phyloP scores from a whole-genome alignment of 257 asterid genomes.

The Henckelia pumila region DNA sequence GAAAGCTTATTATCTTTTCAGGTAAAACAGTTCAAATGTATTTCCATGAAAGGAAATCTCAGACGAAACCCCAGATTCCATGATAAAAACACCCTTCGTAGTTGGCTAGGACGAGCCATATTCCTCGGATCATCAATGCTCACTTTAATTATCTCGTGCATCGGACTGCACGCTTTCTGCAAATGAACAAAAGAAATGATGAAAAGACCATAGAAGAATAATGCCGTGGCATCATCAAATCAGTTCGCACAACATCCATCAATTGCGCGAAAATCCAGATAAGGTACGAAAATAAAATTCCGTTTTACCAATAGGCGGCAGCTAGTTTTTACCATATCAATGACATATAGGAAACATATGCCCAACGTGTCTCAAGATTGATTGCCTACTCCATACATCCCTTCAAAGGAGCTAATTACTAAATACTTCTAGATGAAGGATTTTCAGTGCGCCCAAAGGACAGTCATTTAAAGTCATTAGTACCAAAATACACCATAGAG shows the following conservation, averaged over 20 bases:
- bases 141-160: neutral
- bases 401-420: neutral
- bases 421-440: neutral
- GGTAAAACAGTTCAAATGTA: neutral
- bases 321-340: neutral
- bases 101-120: neutral
- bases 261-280: neutral
- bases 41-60: neutral
- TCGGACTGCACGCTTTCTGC: neutral
- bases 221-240: neutral
- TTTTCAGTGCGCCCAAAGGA: neutral
- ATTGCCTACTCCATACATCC: neutral
- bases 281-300: neutral
- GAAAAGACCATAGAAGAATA: neutral
- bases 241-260: neutral
- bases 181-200: constrained; percentile 4
- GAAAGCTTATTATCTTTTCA: neutral
- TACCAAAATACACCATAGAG: neutral
- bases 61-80: neutral
- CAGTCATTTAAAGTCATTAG: neutral
- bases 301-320: neutral
- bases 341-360: neutral
- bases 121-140: neutral
- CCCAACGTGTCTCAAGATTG: neutral
- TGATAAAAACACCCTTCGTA: neutral